Percentiles rank a stretch among this genome's conserved stretches.
Evolutionary conservation across 257 asterid species (phyloP).

Genomic region (Gentiana macrophylla): DNA sequence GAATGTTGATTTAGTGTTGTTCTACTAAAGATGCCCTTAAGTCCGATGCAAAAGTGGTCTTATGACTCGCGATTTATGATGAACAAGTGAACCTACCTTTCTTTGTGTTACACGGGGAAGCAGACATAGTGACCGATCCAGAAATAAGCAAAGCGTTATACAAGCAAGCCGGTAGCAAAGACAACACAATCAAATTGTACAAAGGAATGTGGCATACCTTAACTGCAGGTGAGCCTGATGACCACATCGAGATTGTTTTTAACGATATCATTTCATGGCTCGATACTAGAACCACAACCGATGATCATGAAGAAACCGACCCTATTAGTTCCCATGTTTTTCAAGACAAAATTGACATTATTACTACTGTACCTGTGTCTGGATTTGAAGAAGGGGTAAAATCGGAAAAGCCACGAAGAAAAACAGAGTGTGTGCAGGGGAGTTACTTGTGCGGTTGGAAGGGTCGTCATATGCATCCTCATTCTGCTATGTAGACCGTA

Average conservation of each 20-base stretch:
- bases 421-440: conserved; percentile 11
- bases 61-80: neutral
- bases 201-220: conserved; percentile 74
- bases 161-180: conserved; percentile 50
- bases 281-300: conserved; percentile 15
- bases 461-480: conserved; percentile 38
- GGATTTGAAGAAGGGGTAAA: conserved; percentile 3
- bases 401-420: conserved; percentile 8
- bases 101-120: conserved; percentile 87
- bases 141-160: conserved; percentile 71
- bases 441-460: conserved; percentile 54
- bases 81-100: conserved; percentile 70
- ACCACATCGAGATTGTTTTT: conserved; percentile 50
- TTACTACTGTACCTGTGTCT: conserved; percentile 14
- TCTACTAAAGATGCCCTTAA: too few relatives aligned
- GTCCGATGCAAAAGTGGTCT: too few relatives aligned
- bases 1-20: too few relatives aligned
- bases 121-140: conserved; percentile 84
- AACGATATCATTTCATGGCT: conserved; percentile 76
- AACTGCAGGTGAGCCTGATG: conserved; percentile 38
- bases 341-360: neutral
- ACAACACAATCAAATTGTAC: conserved; percentile 79
- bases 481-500: conserved; percentile 29
- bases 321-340: neutral
- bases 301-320: conserved; percentile 3